phyloP scores from a whole-genome alignment of 805 yeast species.

The Candida xiaguanensis region DNA sequence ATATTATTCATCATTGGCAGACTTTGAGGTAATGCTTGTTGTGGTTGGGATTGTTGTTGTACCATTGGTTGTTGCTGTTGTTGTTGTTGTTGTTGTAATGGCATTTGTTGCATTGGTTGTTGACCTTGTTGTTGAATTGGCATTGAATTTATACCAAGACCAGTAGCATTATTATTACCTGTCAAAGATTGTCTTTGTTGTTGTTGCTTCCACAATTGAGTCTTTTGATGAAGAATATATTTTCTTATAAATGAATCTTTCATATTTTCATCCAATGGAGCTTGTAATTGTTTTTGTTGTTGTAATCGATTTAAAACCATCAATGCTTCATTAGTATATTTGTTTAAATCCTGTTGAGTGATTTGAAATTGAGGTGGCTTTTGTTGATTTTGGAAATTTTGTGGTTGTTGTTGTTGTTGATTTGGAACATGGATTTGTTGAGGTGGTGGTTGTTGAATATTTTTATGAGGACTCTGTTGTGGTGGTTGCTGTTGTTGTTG shows the following conservation, averaged over 20 bases:
- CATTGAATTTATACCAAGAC: slow-evolving; percentile 6
- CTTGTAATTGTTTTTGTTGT: slow-evolving; percentile 30
- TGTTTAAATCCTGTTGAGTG: slow-evolving; percentile 36
- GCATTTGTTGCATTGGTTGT: slow-evolving; percentile 9
- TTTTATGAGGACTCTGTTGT: slow-evolving; percentile 18
- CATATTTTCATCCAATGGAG: slow-evolving; percentile 32
- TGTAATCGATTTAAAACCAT: slow-evolving; percentile 33
- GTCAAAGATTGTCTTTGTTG: slow-evolving; percentile 10
- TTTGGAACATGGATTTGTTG: slow-evolving; percentile 22
- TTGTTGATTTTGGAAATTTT: slow-evolving; percentile 11
- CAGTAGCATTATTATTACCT: slow-evolving; percentile 9
- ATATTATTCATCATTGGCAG: slow-evolving; percentile 10
- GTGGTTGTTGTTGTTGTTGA: slow-evolving; percentile 27
- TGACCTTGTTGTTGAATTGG: slow-evolving; percentile 10
- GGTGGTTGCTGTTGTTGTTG: slow-evolving; percentile 21
- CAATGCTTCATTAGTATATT: slow-evolving; percentile 39
- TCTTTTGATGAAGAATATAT: slow-evolving; percentile 38
- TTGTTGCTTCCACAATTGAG: slow-evolving; percentile 26
- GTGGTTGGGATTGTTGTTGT: slow-evolving; percentile 13
- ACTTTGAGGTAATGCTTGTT: slow-evolving; percentile 21
- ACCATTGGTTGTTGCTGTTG: slow-evolving; percentile 21
- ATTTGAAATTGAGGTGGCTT: slow-evolving; percentile 26
- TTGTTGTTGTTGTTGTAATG: slow-evolving; percentile 17
- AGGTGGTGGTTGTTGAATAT: slow-evolving; percentile 18
- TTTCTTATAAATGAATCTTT: slow-evolving; percentile 37